Evolutionary conservation across 225 moss, liverwort and hornwort genomes (phyloP).

Genomic region (Physcomitrellopsis africana): DNA sequence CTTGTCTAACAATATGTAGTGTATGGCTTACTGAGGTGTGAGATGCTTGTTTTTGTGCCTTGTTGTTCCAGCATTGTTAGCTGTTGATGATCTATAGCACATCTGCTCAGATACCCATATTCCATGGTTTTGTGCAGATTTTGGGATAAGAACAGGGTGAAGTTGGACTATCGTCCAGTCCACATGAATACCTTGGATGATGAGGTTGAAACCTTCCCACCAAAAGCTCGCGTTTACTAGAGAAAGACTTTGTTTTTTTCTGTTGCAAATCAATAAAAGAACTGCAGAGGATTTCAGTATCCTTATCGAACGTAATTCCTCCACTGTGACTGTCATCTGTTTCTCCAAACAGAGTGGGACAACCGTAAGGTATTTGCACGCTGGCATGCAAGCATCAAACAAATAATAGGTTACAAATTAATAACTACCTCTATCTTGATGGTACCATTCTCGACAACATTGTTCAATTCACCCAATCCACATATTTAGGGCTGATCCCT

Average conservation of each 20-base stretch:
- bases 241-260: neutral
- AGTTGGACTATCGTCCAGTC: conserved; percentile 94
- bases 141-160: conserved; percentile 88
- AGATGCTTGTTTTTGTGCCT: neutral
- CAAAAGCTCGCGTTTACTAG: conserved; percentile 92
- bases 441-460: neutral
- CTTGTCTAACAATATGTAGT: neutral
- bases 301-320: neutral
- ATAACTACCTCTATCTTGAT: conserved; percentile 18
- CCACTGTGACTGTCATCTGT: conserved; percentile 29
- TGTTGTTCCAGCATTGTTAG: neutral
- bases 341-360: conserved; percentile 12
- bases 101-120: conserved; percentile 8
- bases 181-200: conserved; percentile 95
- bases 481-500: neutral
- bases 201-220: conserved; percentile 88
- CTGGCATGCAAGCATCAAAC: conserved; percentile 27
- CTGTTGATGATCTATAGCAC: no score
- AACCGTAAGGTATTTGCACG: conserved; percentile 19
- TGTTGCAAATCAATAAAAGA: conserved; percentile 14
- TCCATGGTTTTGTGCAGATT: conserved; percentile 44
- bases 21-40: neutral
- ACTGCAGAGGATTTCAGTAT: neutral
- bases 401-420: conserved; percentile 10
- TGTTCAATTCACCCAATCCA: conserved; percentile 12